Evolutionary conservation across 1,139 yeast species (phyloP), one percentile per base, ranked within the genome.

Genomic region (Yamadazyma mexicana): DNA sequence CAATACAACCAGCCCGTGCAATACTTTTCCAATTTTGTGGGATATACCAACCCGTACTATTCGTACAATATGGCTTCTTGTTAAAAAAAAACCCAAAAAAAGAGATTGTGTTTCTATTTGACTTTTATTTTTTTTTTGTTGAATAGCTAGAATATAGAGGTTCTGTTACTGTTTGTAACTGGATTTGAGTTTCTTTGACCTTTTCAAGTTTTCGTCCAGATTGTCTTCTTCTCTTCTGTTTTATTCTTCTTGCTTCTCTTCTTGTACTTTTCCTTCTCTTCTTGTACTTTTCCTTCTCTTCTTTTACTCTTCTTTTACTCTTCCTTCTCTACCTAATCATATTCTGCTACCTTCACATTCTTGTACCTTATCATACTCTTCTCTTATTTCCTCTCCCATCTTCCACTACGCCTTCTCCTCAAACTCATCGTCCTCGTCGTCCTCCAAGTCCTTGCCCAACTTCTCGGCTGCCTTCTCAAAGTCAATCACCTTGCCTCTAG

Each of bases 401-500:
- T 22, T 12, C 10, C 22, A 23, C 18, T 6, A 9, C 12, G 35
- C 43, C 22, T 48, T 42, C 14, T 47, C 55, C 33, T 51, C 54
- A 37, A 51, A 55, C 31, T 70, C 77, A n/a, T 58, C 74, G 27
- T 65, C 81, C 7, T 72, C 81, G 11, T 69, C 79, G 5, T 68
- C 77, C 27, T 66, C 81, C 11, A 62, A 71, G 27, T 60, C 66
- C 40, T 67, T 61, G 40, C 77, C 81, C 55, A 87, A 66, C 55
- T 86, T 77, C 48, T 79, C 86, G 22, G 89, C 87, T n/a, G 95
- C 91, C 62, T 87, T 83, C 46, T 80, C 75, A 62, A 85, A 91
- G 63, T 91, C 97, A 53, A 91, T 84, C 25, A 84, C 85, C 59
- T 83, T 86, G 16, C 96, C 95, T 52, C 96, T 79, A 10, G 96